Evolutionary conservation across 257 asterid species (phyloP).

Genomic region (Solanum pennellii): DNA sequence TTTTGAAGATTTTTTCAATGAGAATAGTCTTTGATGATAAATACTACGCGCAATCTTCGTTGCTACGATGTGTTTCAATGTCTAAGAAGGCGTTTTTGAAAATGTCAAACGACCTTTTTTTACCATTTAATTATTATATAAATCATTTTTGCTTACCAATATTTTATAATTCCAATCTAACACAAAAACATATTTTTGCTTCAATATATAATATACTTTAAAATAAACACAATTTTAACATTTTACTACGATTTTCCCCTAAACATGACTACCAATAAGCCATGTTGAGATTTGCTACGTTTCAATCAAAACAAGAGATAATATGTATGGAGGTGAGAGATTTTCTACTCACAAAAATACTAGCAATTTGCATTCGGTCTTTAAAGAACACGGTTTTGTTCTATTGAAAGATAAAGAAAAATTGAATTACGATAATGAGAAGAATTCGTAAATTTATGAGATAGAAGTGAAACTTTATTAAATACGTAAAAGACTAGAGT

Average conservation of each 20-base stretch:
- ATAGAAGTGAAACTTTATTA: conserved; percentile 41
- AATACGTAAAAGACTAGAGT: conserved; percentile 26
- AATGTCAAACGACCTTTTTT: not conserved
- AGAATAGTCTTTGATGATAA: not conserved
- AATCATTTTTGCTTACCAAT: not conserved
- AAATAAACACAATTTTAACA: not conserved
- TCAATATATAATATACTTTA: too few species aligned
- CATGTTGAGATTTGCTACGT: not conserved
- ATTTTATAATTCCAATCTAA: not conserved
- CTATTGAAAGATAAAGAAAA: conserved; percentile 20
- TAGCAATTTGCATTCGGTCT: not conserved
- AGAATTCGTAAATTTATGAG: conserved; percentile 15
- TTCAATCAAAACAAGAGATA: not conserved
- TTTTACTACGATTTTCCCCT: not conserved
- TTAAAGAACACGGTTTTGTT: not conserved
- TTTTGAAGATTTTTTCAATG: not conserved
- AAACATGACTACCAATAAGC: not conserved
- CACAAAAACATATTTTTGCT: not conserved
- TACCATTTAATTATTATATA: not conserved
- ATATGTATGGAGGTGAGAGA: not conserved
- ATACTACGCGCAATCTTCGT: not conserved
- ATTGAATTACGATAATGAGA: conserved; percentile 23
- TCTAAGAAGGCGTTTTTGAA: not conserved
- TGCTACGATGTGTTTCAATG: not conserved
- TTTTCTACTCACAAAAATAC: not conserved